Conservation (phyloP, 148 eudicot species). For the Chenopodium album region DNA sequence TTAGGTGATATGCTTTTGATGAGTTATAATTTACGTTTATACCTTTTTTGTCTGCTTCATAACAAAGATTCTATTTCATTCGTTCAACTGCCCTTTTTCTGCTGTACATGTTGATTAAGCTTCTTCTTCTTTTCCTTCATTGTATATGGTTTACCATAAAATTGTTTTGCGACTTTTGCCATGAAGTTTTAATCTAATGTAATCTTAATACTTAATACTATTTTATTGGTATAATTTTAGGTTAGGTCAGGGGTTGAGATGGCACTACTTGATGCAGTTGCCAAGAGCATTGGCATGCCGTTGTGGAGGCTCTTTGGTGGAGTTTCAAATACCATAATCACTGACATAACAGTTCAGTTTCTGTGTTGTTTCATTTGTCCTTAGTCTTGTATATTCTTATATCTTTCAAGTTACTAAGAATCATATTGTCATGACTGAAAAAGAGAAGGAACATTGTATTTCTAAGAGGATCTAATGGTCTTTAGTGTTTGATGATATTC, state of each 20-base stretch:
- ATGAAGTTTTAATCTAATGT: too few species aligned
- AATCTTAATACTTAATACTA: too few species aligned
- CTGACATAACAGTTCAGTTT: constrained; percentile 76
- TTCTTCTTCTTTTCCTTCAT: too few species aligned
- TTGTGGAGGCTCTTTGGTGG: constrained; percentile 91
- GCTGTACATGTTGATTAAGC: too few species aligned
- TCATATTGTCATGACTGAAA: too few species aligned
- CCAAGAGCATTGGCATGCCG: constrained; percentile 71
- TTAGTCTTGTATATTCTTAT: background rate
- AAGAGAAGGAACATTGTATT: too few species aligned
- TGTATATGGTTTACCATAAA: too few species aligned
- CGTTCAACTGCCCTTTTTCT: background rate
- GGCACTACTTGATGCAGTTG: constrained; percentile 92
- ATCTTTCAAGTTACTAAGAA: too few species aligned
- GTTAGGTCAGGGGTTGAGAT: constrained; percentile 96
- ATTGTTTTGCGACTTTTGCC: too few species aligned
- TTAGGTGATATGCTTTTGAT: background rate
- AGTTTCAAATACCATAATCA: constrained; percentile 60
- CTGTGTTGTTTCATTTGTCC: constrained; percentile 2
- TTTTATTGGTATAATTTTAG: constrained; percentile 26
- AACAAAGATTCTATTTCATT: background rate
- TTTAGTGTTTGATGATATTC: constrained; percentile 12
- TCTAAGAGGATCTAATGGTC: background rate
- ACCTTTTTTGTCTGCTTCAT: too few species aligned
- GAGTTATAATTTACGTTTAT: background rate